Base-by-base conservation (phyloP, 495 filamentous ascomycete genomes). In the Lepraria neglecta region DNA sequence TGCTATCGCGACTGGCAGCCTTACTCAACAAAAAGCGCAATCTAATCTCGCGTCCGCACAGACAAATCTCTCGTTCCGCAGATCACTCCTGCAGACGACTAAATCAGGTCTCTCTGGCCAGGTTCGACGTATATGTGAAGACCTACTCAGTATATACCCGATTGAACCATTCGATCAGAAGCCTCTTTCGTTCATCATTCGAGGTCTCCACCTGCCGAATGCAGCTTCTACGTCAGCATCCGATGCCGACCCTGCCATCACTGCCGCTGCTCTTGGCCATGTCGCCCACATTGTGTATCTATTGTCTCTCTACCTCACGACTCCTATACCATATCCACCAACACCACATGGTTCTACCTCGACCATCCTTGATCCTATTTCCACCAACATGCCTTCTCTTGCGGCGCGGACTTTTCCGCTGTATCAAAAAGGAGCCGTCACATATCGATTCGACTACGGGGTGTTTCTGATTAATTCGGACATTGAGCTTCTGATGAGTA, bases 391-490 rank as follows among this genome's bases (percentile, higher is more conserved):
- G 5, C 77, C 83, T 7, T 69, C 67, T 40, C 77, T 81, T 53
- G 71, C 74, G 14, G 82, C 84, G 56, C 80, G 88, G 21, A 86
- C 82, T 3, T 95, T 89, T 69, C 94, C 92, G 2, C 79, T 98
- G 0, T 90, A 89, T 71, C 79, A 87, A 40, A 87, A 88, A 60
- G 84, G 86, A 19, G 84, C 83, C 14, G 84, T 91, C 7, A 80
- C 86, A 33, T 96, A 88, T 68, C 83, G 92, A 11, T 96, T 97
- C 69, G 92, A 97, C 64, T 98, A 97, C 75, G 94, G 79, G 6
- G 91, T 96, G 64, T 98, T 97, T 65, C 73, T 97, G 12, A 77
- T 98, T 4, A 97, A 97, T 73, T 92, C 96, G 68, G 79, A 97
- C 67, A 89, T 98, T 50, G 92, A 98, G 73, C 80, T 88, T 45